Base-by-base conservation (phyloP, 2,329 filamentous ascomycete species). In the Talaromyces sp. region DNA sequence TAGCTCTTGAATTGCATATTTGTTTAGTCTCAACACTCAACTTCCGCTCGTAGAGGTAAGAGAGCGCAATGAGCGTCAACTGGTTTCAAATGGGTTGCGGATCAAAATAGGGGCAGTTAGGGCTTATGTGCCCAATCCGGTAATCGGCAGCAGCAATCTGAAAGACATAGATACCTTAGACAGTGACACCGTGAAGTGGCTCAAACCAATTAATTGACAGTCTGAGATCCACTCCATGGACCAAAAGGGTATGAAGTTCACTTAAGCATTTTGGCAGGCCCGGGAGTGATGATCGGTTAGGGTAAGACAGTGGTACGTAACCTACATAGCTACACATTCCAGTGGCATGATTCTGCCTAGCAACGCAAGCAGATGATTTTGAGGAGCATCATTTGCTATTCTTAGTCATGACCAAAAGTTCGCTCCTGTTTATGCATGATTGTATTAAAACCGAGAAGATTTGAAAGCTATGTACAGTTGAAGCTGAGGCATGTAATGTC, bases 271-370 rank as follows among this genome's bases (percentile, higher is more conserved):
- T 40, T n/a, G 4, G 11, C 6, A 5, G 14, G 14, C 1, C n/a
- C n/a, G n/a, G n/a, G n/a, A n/a, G 33, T 11, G 23, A 35, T 1
- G 23, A 21, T 18, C n/a, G 48, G 48, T 9, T n/a, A 54, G 8
- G 23, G 16, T 16, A 1, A 54, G 11, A 11, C 14, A 37, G 31
- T 54, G 50, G 5, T 50, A 11, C n/a, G n/a, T n/a, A n/a, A n/a
- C n/a, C n/a, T n/a, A 16, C 23, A n/a, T 46, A 33, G 23, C 14
- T 28, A 28, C 44, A 52, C 58, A 60, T 60, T 60, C 44, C 58
- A 21, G 35, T 60, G 14, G 14, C 23, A 52, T 52, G 21, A 50
- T 40, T 59, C 31, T 59, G 44, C 58, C 33, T 40, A 52, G 58
- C 58, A 52, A 60, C 58, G 23, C 35, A 33, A 40, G 7, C 31